A percentile compares a stretch with the other conserved stretches of the same genome.
phyloP scores from a whole-genome alignment of 2,329 filamentous ascomycete species.

The Fusarium dimerum region DNA sequence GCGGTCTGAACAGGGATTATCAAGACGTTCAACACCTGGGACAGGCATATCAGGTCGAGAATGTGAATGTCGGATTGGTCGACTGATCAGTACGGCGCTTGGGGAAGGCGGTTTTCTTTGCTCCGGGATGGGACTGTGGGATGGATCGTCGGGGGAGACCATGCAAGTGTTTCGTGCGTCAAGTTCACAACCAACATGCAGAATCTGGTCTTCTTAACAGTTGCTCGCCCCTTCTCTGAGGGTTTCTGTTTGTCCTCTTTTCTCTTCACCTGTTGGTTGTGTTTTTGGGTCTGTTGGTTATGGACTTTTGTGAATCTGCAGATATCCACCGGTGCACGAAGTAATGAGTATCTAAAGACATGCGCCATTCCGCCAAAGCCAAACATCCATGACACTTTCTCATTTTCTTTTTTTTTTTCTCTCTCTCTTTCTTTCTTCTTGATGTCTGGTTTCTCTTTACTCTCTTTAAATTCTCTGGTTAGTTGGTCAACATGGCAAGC shows the following conservation, averaged over 20 bases:
- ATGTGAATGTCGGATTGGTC: background rate
- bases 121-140: background rate
- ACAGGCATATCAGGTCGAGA: background rate
- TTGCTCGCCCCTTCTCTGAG: background rate
- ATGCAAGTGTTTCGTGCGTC: background rate
- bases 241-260: background rate
- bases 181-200: background rate
- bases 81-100: background rate
- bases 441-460: slow-evolving; percentile 11
- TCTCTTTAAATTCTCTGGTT: background rate
- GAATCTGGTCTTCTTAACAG: background rate
- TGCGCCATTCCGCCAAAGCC: background rate
- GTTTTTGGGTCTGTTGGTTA: background rate
- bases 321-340: background rate
- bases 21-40: background rate
- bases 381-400: background rate
- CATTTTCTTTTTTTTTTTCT: background rate
- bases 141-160: background rate
- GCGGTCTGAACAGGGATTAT: background rate
- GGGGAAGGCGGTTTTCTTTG: background rate
- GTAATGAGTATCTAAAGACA: background rate
- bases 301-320: background rate
- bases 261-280: background rate
- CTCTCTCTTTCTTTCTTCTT: background rate
- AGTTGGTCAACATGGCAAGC: slow-evolving; percentile 13